These are phyloP conservation scores for Suillus tomentosus DNA, from an alignment of 768 basidiomycete genomes.

Conservation along the genomic window DNA sequence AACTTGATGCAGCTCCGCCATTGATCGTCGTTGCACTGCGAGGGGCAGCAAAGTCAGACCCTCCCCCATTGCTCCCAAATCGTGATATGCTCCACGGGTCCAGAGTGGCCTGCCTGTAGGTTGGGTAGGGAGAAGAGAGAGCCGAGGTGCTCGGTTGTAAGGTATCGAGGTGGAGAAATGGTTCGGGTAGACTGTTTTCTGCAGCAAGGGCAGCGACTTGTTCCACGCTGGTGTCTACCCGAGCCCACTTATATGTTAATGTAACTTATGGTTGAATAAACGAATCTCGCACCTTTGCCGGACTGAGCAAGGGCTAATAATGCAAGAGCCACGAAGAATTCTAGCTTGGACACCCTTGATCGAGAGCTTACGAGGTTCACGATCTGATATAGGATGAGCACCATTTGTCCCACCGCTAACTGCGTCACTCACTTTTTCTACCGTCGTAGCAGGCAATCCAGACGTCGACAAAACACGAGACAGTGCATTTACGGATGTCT, in stretches of 20 bases:
- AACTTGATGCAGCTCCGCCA: conserved; percentile 52
- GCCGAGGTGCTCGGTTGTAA: conserved; percentile 56
- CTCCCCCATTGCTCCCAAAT: conserved; percentile 33
- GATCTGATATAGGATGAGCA: conserved; percentile 52
- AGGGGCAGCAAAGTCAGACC: conserved; percentile 28
- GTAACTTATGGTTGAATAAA: conserved; percentile 10
- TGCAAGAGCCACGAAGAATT: conserved; percentile 90
- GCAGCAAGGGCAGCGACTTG: conserved; percentile 77
- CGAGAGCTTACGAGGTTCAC: conserved; percentile 85
- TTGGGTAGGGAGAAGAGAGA: conserved; percentile 42
- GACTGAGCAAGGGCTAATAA: conserved; percentile 85
- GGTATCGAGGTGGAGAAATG: conserved; percentile 62
- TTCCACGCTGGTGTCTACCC: conserved; percentile 75
- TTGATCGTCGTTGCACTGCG: conserved; percentile 35
- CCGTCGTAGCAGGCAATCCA: conserved; percentile 73
- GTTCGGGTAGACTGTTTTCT: conserved; percentile 78
- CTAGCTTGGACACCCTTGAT: conserved; percentile 79
- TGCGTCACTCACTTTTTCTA: conserved; percentile 64
- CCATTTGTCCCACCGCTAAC: conserved; percentile 8
- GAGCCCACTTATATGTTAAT: conserved; percentile 4
- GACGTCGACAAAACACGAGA: conserved; percentile 81
- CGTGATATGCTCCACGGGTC: conserved; percentile 65
- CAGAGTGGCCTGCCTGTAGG: conserved; percentile 48
- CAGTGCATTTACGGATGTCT: conserved; percentile 80
- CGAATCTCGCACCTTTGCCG: conserved; percentile 58